Evolutionary conservation across 352 stramenopile genomes (phyloP).

Genomic region (Paralagenidium karlingii): DNA sequence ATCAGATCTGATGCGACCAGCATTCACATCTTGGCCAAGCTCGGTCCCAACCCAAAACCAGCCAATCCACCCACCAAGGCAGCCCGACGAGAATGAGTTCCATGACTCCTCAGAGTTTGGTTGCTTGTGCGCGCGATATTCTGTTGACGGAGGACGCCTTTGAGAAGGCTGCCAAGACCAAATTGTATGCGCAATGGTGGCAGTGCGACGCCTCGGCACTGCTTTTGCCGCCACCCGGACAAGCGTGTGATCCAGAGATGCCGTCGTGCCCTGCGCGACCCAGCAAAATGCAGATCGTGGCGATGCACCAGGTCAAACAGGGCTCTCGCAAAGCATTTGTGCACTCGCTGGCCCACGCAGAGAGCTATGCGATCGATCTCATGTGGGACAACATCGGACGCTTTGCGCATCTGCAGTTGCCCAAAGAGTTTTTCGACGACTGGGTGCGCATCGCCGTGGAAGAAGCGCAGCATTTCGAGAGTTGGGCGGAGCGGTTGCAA

Average conservation of each 20-base stretch:
- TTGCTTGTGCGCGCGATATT: slow-evolving; percentile 28
- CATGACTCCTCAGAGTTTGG: slow-evolving; percentile 17
- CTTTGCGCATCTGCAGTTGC: slow-evolving; percentile 27
- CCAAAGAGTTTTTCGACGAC: slow-evolving; percentile 40
- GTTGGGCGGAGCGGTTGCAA: slow-evolving; percentile 26
- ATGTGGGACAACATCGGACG: slow-evolving; percentile 52
- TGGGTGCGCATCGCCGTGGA: slow-evolving; percentile 38
- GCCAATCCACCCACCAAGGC: too few relatives aligned
- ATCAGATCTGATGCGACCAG: too few relatives aligned
- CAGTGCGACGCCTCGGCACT: slow-evolving; percentile 11
- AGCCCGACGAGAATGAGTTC: too few relatives aligned
- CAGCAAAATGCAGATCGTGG: slow-evolving; percentile 26
- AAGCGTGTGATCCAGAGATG: slow-evolving; percentile 20
- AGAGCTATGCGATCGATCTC: slow-evolving; percentile 51
- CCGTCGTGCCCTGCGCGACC: slow-evolving; percentile 28
- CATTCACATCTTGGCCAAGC: too few relatives aligned
- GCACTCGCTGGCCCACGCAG: slow-evolving; percentile 33
- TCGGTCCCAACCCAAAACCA: too few relatives aligned
- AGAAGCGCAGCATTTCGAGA: slow-evolving; percentile 34
- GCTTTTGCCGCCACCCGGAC: slow-evolving; percentile 15
- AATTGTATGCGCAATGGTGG: slow-evolving; percentile 17
- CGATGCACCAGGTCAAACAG: slow-evolving; percentile 26
- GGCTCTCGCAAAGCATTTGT: slow-evolving; percentile 35
- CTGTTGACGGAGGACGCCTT: slow-evolving; percentile 18
- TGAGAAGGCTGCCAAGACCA: slow-evolving; percentile 25